Evolutionary conservation across 495 filamentous ascomycete genomes (phyloP).

Genomic region (Aeminium ludgeri): DNA sequence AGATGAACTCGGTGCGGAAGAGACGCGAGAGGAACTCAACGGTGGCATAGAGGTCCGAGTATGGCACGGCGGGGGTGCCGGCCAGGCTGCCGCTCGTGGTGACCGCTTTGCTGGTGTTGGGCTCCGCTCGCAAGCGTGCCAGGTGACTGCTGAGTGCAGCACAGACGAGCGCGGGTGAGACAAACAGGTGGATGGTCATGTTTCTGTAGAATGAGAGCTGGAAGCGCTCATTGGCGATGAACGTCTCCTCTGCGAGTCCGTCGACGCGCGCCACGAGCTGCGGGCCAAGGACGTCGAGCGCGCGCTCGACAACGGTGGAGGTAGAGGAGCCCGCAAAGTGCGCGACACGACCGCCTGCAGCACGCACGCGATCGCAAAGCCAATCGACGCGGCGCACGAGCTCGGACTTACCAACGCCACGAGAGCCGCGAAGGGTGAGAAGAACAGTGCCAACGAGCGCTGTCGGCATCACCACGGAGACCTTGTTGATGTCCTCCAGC

Average conservation of each 20-base stretch:
- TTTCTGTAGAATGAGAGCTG: constrained; percentile 96
- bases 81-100: constrained; percentile 81
- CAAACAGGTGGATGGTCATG: constrained; percentile 97
- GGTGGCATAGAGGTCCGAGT: constrained; percentile 50
- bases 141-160: constrained; percentile 83
- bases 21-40: constrained; percentile 81
- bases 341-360: constrained; percentile 77
- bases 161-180: constrained; percentile 75
- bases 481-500: constrained; percentile 82
- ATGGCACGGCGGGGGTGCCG: constrained; percentile 59
- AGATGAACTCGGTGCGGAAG: constrained; percentile 94
- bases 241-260: constrained; percentile 72
- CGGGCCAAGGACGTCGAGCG: constrained; percentile 76
- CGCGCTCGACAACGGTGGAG: constrained; percentile 68
- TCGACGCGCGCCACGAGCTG: constrained; percentile 66
- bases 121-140: no score
- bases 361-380: constrained; percentile 66
- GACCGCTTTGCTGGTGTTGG: no score
- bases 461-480: constrained; percentile 95
- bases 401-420: constrained; percentile 77
- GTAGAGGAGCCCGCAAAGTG: constrained; percentile 75
- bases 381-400: constrained; percentile 77
- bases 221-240: constrained; percentile 82
- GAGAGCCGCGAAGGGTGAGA: constrained; percentile 74
- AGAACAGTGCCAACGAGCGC: constrained; percentile 88